Base-by-base conservation (phyloP, 2,329 filamentous ascomycete genomes). In the Penicillium oxalicum region DNA sequence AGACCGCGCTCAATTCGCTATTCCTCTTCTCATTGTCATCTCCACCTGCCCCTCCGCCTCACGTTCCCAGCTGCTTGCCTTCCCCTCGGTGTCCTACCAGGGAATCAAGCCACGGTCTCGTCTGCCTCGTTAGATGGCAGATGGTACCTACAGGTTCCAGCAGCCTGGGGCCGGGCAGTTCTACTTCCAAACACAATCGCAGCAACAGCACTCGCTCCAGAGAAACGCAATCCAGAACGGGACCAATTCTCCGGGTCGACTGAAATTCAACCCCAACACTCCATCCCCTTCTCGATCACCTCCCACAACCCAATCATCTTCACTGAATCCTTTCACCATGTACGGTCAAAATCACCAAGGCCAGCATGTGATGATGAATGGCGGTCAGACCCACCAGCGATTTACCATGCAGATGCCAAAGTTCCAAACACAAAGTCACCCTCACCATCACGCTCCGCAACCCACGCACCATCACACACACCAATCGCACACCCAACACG, bases 91-190 rank as follows among this genome's bases (percentile, higher is more conserved):
- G 43, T 47, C 52, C 51, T 55, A 50, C 48, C 61, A 64, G 57
- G 57, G 58, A 62, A 63, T 61, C 57, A 65, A 64, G 56, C 55
- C 62, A 60, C 65, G 68, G 69, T 71, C 65, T 69, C 68, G 60
- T 71, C 68, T 72, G 69, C 71, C 71, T 66, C 70, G 70, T 71
- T 75, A 75, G 71, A 76, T 76, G 74, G 74, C 74, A 74, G 74
- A 76, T 76, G 74, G 73, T 75, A 71, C 71, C 68, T 76, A 74
- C 70, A 72, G 74, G 69, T 76, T 74, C 72, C 73, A 75, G 68
- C 73, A 75, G 71, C 71, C 73, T 74, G 73, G 72, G 68, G 70
- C 72, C 70, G 73, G 73, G 68, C 73, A 72, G 61, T 75, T 73
- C 59, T 74, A 69, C 61, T 74, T 73, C 55, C 67, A 70, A 65